phyloP scores from a whole-genome alignment of 2,329 filamentous ascomycete species.

The Fusarium nygamai region DNA sequence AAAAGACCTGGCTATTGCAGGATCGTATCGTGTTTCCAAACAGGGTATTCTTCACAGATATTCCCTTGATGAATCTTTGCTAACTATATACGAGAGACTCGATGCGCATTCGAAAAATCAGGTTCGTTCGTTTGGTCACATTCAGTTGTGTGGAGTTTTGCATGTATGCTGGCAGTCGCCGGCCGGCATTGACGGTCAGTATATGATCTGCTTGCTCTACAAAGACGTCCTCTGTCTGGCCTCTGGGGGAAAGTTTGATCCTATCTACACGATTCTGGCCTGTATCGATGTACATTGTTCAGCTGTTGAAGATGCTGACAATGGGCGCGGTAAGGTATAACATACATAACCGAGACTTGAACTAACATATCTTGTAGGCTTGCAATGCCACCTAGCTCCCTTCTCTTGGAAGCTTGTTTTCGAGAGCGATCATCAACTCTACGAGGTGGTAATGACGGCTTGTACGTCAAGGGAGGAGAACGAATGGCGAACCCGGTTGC shows the following conservation, averaged over 20 bases:
- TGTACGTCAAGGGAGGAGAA: conserved; percentile 83
- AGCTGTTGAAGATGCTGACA: conserved; percentile 77
- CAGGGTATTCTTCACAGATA: conserved; percentile 61
- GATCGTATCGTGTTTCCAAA: conserved; percentile 80
- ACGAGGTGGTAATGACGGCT: conserved; percentile 87
- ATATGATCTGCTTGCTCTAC: conserved; percentile 89
- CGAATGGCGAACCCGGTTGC: conserved; percentile 79
- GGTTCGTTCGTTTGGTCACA: conserved; percentile 83
- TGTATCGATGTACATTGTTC: conserved; percentile 75
- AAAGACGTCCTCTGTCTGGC: conserved; percentile 82
- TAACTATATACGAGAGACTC: conserved; percentile 51
- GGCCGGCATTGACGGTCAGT: conserved; percentile 75
- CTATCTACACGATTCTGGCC: conserved; percentile 77
- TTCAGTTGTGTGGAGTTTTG: conserved; percentile 83
- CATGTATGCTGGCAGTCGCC: conserved; percentile 84
- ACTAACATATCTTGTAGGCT: conserved; percentile 60
- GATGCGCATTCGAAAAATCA: conserved; percentile 67
- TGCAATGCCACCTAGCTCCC: conserved; percentile 87
- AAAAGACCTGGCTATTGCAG: conserved; percentile 87
- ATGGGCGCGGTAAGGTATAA: conserved; percentile 70
- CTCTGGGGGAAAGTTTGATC: conserved; percentile 69
- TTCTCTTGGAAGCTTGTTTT: conserved; percentile 95
- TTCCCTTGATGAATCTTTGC: not conserved
- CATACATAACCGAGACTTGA: not conserved
- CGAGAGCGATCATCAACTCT: conserved; percentile 77